Conservation (phyloP, 345 rosid species). For the Clausena lansium region DNA sequence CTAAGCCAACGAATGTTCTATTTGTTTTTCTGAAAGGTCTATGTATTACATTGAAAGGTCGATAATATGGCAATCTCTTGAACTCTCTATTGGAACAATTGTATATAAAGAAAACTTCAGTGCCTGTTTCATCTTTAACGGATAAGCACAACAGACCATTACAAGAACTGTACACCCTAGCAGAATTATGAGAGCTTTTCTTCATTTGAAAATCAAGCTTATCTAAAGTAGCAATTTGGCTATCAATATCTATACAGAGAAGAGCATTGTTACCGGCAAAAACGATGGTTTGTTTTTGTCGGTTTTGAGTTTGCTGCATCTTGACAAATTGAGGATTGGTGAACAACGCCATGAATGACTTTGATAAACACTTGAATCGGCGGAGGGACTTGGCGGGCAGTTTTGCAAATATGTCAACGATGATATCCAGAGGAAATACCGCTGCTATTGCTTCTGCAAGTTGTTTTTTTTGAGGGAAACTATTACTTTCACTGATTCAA, state of each 20-base stretch:
- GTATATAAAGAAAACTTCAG: not conserved
- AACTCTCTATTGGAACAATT: not conserved
- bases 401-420: not conserved
- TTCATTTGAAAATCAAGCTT: not conserved
- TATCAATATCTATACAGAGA: no score
- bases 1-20: no score
- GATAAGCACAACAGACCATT: not conserved
- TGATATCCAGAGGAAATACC: not conserved
- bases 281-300: no score
- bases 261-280: no score
- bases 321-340: not conserved
- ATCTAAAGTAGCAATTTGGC: no score
- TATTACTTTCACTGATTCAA: no score
- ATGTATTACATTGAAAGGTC: no score
- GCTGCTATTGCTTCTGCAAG: no score
- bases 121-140: no score
- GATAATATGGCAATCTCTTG: not conserved
- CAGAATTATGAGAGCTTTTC: not conserved
- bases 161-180: not conserved
- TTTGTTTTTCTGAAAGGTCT: no score
- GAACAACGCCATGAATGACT: not conserved
- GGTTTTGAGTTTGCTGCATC: not conserved
- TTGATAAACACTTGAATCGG: not conserved
- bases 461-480: no score
- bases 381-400: not conserved